phyloP scores from a whole-genome alignment of 345 rosid genomes.

The Heritiera fomes region DNA sequence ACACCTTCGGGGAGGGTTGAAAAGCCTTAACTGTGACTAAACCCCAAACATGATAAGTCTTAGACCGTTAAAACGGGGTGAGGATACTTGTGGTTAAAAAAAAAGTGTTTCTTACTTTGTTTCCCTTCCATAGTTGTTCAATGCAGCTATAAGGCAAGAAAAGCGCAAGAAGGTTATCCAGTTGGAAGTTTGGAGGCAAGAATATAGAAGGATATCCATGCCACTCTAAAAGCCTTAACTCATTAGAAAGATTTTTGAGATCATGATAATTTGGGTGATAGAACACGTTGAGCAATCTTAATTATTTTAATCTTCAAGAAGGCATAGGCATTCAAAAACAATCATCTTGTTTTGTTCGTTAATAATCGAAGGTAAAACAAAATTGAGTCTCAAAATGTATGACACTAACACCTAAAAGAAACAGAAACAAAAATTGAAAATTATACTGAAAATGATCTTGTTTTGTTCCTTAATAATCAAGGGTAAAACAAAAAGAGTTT shows the following conservation, averaged over 20 bases:
- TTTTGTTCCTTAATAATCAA: neutral
- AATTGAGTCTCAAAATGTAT: no score
- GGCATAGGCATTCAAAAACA: slow-evolving; percentile 4
- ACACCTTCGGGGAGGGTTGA: no score
- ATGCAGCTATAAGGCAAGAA: slow-evolving; percentile 27
- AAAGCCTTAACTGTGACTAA: no score
- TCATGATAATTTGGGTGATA: slow-evolving; percentile 22
- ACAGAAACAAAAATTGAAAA: no score
- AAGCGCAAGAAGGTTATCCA: slow-evolving; percentile 35
- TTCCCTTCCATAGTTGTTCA: slow-evolving; percentile 35
- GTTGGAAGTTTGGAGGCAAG: slow-evolving; percentile 35
- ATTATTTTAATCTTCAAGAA: slow-evolving; percentile 28
- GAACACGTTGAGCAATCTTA: slow-evolving; percentile 33
- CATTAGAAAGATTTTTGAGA: slow-evolving; percentile 29
- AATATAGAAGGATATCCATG: slow-evolving; percentile 33
- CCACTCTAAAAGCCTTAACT: slow-evolving; percentile 40
- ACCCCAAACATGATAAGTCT: no score
- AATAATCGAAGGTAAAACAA: no score
- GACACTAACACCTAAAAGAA: no score
- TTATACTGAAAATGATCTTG: no score
- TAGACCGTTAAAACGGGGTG: no score
- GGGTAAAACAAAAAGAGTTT: no score
- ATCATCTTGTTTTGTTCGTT: no score
- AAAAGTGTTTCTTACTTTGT: slow-evolving; percentile 23
- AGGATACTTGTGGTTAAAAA: no score